phyloP scores from a whole-genome alignment of 2,329 filamentous ascomycete genomes.

The Exophiala mesophila region DNA sequence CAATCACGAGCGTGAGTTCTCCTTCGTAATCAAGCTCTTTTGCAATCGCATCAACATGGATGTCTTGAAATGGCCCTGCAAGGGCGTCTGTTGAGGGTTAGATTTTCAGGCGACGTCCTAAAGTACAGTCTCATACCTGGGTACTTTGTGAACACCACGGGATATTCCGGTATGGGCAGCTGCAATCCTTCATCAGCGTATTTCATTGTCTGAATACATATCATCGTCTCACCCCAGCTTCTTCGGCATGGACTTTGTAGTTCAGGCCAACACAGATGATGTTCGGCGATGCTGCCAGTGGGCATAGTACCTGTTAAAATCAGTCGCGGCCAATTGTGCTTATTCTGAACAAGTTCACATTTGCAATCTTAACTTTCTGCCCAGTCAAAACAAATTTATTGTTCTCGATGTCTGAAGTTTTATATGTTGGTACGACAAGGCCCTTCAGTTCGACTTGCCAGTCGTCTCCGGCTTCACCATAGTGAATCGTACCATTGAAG shows the following conservation, averaged over 20 bases:
- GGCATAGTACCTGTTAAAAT: too few species aligned
- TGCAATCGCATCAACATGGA: conserved; percentile 13
- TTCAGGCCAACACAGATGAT: background rate
- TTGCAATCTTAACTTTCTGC: too few species aligned
- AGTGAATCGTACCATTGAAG: background rate
- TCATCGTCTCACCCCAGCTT: too few species aligned
- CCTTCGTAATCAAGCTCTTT: conserved; percentile 12
- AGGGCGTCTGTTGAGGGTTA: conserved; percentile 33
- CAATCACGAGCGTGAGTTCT: conserved; percentile 10
- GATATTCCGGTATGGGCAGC: background rate
- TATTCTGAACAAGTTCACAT: too few species aligned
- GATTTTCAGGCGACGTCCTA: too few species aligned
- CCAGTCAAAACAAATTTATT: background rate
- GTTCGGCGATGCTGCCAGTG: background rate
- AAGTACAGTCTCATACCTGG: too few species aligned
- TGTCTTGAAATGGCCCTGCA: conserved; percentile 28
- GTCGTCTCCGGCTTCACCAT: background rate
- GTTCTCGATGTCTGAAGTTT: background rate
- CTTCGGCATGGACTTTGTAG: conserved; percentile 1
- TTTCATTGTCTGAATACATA: too few species aligned
- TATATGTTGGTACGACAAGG: background rate
- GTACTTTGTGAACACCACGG: conserved; percentile 35
- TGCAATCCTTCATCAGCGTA: too few species aligned
- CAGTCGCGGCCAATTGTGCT: too few species aligned
- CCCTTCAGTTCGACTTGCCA: too few species aligned